These are phyloP conservation scores for Lichtheimia hyalospora DNA, from an alignment of 371 early-diverging fungal species.

Conservation along the genomic window DNA sequence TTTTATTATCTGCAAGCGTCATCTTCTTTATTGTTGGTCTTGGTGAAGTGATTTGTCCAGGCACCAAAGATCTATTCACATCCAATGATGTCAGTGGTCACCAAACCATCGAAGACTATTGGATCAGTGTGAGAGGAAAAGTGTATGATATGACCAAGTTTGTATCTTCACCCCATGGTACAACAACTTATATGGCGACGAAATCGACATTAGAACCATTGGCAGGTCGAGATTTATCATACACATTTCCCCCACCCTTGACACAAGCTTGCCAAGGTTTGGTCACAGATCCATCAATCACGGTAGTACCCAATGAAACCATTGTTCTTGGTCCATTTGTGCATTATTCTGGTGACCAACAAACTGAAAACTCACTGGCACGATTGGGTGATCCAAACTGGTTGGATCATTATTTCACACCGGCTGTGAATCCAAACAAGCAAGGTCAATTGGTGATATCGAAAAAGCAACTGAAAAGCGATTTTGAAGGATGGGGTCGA, in stretches of 20 bases:
- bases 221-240: conserved; percentile 59
- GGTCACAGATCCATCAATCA: conserved; percentile 33
- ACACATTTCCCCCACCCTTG: conserved; percentile 57
- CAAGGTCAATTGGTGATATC: conserved; percentile 29
- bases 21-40: conserved; percentile 64
- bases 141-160: conserved; percentile 79
- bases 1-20: conserved; percentile 48
- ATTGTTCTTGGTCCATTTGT: conserved; percentile 36
- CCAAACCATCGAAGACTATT: conserved; percentile 50
- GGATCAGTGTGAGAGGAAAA: conserved; percentile 67
- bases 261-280: conserved; percentile 55
- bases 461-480: conserved; percentile 20
- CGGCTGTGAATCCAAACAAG: conserved; percentile 29
- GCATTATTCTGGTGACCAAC: conserved; percentile 24
- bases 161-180: conserved; percentile 59
- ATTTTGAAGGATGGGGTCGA: conserved; percentile 28
- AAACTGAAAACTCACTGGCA: conserved; percentile 21
- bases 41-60: conserved; percentile 56
- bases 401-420: conserved; percentile 28
- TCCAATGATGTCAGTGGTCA: conserved; percentile 49
- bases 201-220: conserved; percentile 48
- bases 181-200: conserved; percentile 37
- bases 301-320: conserved; percentile 42
- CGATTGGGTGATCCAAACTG: conserved; percentile 40
- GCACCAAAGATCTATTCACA: conserved; percentile 46